A percentile compares a stretch with the other conserved stretches of the same genome.
Evolutionary conservation across 78 protist genomes (phyloP).

Genomic region (Capsaspora owczarzaki): DNA sequence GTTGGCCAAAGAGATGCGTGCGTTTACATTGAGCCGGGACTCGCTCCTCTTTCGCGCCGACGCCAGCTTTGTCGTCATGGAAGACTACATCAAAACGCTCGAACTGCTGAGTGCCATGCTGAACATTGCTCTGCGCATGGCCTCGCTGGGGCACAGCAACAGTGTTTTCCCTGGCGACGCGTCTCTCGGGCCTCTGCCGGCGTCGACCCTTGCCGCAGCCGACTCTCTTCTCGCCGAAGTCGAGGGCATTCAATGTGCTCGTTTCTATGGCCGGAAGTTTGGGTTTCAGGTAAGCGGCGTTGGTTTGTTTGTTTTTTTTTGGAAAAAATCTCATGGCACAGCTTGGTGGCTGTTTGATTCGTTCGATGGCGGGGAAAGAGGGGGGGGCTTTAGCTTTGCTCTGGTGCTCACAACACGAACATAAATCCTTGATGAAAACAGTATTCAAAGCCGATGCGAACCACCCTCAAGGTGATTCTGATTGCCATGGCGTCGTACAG

Average conservation of each 20-base stretch:
- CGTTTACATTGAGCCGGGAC: neutral
- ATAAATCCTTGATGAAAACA: neutral
- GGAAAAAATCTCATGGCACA: neutral
- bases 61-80: neutral
- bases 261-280: neutral
- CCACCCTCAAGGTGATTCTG: neutral
- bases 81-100: neutral
- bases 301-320: neutral
- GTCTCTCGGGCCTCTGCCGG: neutral
- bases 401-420: neutral
- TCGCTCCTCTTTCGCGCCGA: neutral
- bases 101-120: neutral
- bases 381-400: too few relatives aligned
- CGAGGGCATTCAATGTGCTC: neutral
- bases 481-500: neutral
- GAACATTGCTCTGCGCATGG: neutral
- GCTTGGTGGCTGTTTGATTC: neutral
- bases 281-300: neutral
- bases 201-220: neutral
- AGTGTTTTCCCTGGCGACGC: too few relatives aligned
- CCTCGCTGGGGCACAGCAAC: too few relatives aligned
- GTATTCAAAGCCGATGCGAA: neutral
- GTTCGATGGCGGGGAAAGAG: neutral
- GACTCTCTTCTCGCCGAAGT: neutral
- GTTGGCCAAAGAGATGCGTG: neutral